phyloP scores from a whole-genome alignment of 2,329 filamentous ascomycete genomes.

The Pleurostoma richardsiae region DNA sequence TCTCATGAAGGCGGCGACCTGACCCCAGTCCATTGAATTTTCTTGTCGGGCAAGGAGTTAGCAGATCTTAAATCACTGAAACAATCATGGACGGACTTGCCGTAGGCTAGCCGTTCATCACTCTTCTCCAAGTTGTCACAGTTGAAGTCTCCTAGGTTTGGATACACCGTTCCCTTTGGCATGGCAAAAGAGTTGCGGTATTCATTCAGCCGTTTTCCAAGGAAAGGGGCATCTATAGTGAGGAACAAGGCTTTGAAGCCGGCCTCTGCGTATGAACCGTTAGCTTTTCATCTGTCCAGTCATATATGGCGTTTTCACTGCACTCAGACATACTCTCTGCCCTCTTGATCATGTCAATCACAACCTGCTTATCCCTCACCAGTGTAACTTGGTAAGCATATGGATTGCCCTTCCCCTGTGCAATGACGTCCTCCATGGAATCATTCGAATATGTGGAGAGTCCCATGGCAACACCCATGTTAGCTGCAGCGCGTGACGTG shows the following conservation, averaged over 20 bases:
- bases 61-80: no score
- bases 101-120: slow-evolving; percentile 7
- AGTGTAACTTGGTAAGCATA: slow-evolving; percentile 52
- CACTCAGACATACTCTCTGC: slow-evolving; percentile 1
- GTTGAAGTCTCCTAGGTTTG: slow-evolving; percentile 26
- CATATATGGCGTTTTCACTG: no score
- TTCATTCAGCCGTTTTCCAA: slow-evolving; percentile 48
- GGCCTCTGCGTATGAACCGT: slow-evolving; percentile 18
- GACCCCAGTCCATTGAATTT: slow-evolving; percentile 37
- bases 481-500: slow-evolving; percentile 39
- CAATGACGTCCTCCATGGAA: slow-evolving; percentile 38
- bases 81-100: slow-evolving; percentile 14
- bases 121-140: neutral
- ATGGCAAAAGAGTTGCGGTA: slow-evolving; percentile 45
- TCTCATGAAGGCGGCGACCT: slow-evolving; percentile 41
- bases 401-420: slow-evolving; percentile 29
- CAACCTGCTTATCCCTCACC: slow-evolving; percentile 39
- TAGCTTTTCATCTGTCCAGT: no score
- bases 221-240: slow-evolving; percentile 47
- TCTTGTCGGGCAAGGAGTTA: no score
- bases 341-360: slow-evolving; percentile 26
- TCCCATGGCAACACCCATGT: slow-evolving; percentile 36
- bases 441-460: slow-evolving; percentile 41
- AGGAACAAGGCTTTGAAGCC: slow-evolving; percentile 51
- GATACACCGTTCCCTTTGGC: slow-evolving; percentile 34